Evolutionary conservation across 148 eudicot genomes (phyloP).

Genomic region (Chenopodium album): DNA sequence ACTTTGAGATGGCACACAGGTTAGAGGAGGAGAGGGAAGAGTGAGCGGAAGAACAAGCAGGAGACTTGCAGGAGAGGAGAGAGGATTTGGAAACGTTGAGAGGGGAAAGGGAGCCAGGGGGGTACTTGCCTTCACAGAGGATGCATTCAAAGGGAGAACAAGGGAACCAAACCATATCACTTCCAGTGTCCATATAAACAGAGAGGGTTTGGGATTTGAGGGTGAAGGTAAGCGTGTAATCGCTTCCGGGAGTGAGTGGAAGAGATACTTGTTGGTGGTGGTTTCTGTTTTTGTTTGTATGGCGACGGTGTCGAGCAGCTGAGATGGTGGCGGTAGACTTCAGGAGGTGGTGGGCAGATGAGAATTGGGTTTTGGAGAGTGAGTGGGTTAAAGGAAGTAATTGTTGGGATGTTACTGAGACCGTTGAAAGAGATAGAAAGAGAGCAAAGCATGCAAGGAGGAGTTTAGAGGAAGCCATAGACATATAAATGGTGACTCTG

Average conservation of each 20-base stretch:
- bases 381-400: conserved; percentile 57
- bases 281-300: neutral
- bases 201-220: conserved; percentile 54
- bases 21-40: conserved; percentile 60
- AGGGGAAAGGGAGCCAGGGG: conserved; percentile 43
- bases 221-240: conserved; percentile 75
- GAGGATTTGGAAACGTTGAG: conserved; percentile 50
- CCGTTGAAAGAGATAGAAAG: neutral
- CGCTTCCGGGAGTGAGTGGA: conserved; percentile 75
- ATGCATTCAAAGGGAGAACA: conserved; percentile 78
- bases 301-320: conserved; percentile 50
- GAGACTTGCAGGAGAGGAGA: conserved; percentile 60
- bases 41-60: conserved; percentile 75
- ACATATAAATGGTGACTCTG: too few relatives aligned
- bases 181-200: conserved; percentile 93
- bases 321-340: conserved; percentile 65
- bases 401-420: neutral
- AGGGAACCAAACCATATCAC: conserved; percentile 92
- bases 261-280: conserved; percentile 54
- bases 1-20: conserved; percentile 75
- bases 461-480: conserved; percentile 20
- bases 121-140: conserved; percentile 69
- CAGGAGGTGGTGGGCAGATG: conserved; percentile 62
- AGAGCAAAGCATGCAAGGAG: conserved; percentile 20
- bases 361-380: conserved; percentile 49